Conservation (phyloP, 2,329 filamentous ascomycete genomes). For the Clonostachys chloroleuca region DNA sequence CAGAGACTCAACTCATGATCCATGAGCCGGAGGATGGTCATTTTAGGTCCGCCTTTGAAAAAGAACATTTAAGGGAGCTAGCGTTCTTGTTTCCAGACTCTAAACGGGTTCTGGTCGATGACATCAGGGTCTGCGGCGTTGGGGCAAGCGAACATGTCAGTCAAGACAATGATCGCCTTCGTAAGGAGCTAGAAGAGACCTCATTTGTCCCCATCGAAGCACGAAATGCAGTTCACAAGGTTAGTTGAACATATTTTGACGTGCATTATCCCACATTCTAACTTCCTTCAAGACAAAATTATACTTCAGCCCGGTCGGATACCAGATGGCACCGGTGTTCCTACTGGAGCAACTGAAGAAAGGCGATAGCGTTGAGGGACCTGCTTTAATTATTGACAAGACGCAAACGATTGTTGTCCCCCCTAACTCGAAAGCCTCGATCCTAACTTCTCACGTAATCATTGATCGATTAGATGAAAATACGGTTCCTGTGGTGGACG, state of each 20-base stretch:
- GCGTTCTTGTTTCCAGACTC: constrained; percentile 25
- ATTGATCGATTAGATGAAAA: constrained; percentile 15
- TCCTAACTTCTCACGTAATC: constrained; percentile 27
- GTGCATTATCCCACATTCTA: not conserved
- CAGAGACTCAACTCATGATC: constrained; percentile 43
- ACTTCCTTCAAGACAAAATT: not conserved
- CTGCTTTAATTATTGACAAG: constrained; percentile 57
- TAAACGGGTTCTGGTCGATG: constrained; percentile 32
- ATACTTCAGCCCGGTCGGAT: not conserved
- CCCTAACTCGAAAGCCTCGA: constrained; percentile 20
- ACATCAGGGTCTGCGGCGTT: constrained; percentile 20
- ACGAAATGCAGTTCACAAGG: not conserved
- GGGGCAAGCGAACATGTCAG: not conserved
- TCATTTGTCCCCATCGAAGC: not conserved
- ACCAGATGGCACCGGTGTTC: constrained; percentile 98
- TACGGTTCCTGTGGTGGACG: constrained; percentile 1
- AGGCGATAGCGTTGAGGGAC: constrained; percentile 36
- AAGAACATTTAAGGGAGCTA: constrained; percentile 31
- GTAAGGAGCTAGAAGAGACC: not conserved
- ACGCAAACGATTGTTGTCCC: constrained; percentile 73
- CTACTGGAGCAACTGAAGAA: constrained; percentile 98
- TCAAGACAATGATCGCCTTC: not conserved
- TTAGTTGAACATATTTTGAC: no score
- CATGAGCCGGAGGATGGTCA: constrained; percentile 25
- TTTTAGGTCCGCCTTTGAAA: constrained; percentile 26